These are phyloP conservation scores for Eucalyptus microcorys DNA, from an alignment of 345 rosid genomes.

Conservation along the genomic window DNA sequence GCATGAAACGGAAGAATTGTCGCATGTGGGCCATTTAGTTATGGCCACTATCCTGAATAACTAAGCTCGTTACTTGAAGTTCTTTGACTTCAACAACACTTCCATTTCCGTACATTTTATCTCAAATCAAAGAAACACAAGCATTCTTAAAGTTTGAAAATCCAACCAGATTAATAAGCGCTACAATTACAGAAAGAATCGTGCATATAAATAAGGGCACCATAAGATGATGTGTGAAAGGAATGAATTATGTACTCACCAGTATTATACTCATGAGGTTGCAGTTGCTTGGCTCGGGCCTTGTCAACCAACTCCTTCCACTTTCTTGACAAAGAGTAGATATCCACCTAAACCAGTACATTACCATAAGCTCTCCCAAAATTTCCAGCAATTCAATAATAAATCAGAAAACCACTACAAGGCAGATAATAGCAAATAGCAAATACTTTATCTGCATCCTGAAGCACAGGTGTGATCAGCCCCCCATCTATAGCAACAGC, in stretches of 20 bases:
- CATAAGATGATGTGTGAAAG: background rate
- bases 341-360: conserved; percentile 52
- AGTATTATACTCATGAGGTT: conserved; percentile 82
- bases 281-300: conserved; percentile 94
- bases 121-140: background rate
- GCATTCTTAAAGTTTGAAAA: background rate
- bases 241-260: background rate
- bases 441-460: conserved; percentile 88
- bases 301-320: conserved; percentile 97
- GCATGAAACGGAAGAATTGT: background rate
- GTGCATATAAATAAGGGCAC: background rate
- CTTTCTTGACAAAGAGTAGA: conserved; percentile 85
- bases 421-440: background rate
- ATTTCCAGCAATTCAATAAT: background rate
- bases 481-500: conserved; percentile 97
- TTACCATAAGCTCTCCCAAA: background rate
- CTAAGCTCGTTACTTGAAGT: background rate
- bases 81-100: background rate
- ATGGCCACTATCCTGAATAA: background rate
- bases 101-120: background rate
- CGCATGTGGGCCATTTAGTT: background rate
- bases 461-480: conserved; percentile 91
- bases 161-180: background rate
- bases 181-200: background rate
- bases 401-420: background rate